Percentiles rank a stretch among this genome's conserved stretches.
phyloP scores from a whole-genome alignment of 2,329 filamentous ascomycete species.

The Mycosphaerella sp. region DNA sequence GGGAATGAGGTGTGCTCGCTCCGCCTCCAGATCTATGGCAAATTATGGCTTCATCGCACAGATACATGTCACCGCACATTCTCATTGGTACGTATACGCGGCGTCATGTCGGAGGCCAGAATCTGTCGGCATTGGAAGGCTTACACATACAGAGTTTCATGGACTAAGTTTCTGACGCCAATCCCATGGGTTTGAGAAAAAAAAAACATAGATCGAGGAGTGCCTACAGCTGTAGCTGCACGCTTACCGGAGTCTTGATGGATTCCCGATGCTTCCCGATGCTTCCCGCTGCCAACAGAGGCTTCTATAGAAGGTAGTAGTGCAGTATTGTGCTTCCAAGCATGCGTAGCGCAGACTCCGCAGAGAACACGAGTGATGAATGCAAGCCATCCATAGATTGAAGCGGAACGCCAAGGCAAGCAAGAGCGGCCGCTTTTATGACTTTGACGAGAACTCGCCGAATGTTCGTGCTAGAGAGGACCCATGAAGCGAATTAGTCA shows the following conservation, averaged over 20 bases:
- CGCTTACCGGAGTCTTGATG: no score
- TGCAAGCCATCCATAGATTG: background rate
- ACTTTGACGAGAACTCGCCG: background rate
- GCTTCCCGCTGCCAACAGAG: background rate
- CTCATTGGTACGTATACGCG: background rate
- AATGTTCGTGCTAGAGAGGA: no score
- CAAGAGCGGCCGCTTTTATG: background rate
- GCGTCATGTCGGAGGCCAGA: background rate
- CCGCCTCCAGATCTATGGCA: no score
- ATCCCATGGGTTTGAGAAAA: background rate
- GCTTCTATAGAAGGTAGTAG: background rate
- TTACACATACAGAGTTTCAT: background rate
- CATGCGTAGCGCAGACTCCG: background rate
- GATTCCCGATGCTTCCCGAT: background rate
- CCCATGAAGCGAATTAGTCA: background rate
- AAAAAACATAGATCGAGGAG: background rate
- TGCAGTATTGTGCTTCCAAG: background rate
- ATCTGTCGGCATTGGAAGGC: background rate
- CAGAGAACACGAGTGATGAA: background rate
- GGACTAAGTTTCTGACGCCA: background rate
- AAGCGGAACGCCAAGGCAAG: no score
- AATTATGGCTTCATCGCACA: no score
- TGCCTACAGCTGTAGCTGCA: no score
- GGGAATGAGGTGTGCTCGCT: no score
- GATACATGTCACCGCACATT: no score